These are phyloP conservation scores for Oryza australiensis DNA, from an alignment of 176 grass and related monocot genomes.

Conservation along the genomic window DNA sequence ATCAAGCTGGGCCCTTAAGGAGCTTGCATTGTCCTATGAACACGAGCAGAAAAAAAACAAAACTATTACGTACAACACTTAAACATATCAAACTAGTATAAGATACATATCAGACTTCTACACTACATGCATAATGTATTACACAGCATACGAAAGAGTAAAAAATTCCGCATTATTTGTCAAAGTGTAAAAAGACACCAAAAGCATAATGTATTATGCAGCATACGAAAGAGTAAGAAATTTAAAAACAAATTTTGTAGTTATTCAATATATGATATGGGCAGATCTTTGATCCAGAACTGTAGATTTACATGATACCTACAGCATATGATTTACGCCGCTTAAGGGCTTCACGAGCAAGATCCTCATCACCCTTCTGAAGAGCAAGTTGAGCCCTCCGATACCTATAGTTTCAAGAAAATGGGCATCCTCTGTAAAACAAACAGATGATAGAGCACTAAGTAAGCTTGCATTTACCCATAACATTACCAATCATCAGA, in stretches of 20 bases:
- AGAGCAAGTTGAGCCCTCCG: constrained; percentile 94
- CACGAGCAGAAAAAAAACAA: constrained; percentile 10
- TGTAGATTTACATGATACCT: constrained; percentile 40
- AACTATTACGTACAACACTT: constrained; percentile 23
- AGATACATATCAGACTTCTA: neutral
- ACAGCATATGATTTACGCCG: constrained; percentile 99
- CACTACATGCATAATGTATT: neutral
- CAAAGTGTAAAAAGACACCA: neutral
- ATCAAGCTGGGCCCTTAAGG: constrained; percentile 87
- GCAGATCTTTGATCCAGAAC: neutral
- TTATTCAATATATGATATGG: neutral
- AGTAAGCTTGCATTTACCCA: constrained; percentile 14
- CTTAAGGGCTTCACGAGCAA: constrained; percentile 97
- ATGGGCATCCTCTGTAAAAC: constrained; percentile 22
- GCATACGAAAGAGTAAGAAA: neutral
- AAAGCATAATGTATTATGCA: constrained; percentile 1
- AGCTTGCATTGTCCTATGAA: constrained; percentile 91
- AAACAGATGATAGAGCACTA: constrained; percentile 17
- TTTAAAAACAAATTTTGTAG: constrained; percentile 10
- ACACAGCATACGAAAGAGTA: neutral
- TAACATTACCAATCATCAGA: constrained; percentile 83
- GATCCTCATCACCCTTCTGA: constrained; percentile 95
- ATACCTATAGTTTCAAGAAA: constrained; percentile 60
- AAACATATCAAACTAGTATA: constrained; percentile 20
- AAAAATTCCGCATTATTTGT: too few species aligned